Evolutionary conservation across 1,139 yeast species (phyloP).

Genomic region (Candida freyschussii): DNA sequence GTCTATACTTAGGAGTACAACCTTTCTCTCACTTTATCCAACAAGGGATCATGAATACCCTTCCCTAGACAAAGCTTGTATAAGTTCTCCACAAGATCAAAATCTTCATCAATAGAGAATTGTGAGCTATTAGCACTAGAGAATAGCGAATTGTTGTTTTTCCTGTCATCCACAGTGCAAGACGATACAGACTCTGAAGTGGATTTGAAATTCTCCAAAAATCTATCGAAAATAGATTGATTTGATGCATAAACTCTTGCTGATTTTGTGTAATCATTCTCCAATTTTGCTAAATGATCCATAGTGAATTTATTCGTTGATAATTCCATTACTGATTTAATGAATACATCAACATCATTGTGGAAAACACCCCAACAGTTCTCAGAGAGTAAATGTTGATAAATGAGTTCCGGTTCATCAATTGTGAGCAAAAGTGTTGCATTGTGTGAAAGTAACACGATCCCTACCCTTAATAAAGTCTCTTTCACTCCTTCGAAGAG

Average conservation of each 20-base stretch:
- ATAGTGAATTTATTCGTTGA: constrained; percentile 23
- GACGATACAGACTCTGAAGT: constrained; percentile 12
- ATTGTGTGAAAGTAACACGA: constrained; percentile 51
- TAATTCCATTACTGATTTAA: constrained; percentile 37
- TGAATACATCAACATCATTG: constrained; percentile 41
- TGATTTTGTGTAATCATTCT: constrained; percentile 20
- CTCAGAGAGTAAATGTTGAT: constrained; percentile 57
- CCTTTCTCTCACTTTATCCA: constrained; percentile 19
- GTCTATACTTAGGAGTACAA: constrained; percentile 3
- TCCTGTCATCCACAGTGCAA: constrained; percentile 2
- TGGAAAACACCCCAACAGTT: constrained; percentile 44
- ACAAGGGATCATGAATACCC: constrained; percentile 17
- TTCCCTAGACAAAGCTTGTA: constrained; percentile 21
- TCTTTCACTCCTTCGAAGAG: constrained; percentile 62
- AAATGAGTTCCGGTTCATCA: constrained; percentile 55
- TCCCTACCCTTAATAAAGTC: constrained; percentile 56
- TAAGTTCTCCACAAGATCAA: constrained; percentile 18
- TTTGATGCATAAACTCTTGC: constrained; percentile 6
- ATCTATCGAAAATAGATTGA: constrained; percentile 15
- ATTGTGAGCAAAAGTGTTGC: constrained; percentile 47
- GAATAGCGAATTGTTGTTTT: constrained; percentile 4
- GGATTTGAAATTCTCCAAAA: constrained; percentile 13
- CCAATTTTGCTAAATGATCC: constrained; percentile 25
- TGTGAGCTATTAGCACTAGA: constrained; percentile 11
- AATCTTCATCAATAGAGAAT: constrained; percentile 14